These are phyloP conservation scores for Penicillium sp. DNA, from an alignment of 2,329 filamentous ascomycete species.

Conservation along the genomic window DNA sequence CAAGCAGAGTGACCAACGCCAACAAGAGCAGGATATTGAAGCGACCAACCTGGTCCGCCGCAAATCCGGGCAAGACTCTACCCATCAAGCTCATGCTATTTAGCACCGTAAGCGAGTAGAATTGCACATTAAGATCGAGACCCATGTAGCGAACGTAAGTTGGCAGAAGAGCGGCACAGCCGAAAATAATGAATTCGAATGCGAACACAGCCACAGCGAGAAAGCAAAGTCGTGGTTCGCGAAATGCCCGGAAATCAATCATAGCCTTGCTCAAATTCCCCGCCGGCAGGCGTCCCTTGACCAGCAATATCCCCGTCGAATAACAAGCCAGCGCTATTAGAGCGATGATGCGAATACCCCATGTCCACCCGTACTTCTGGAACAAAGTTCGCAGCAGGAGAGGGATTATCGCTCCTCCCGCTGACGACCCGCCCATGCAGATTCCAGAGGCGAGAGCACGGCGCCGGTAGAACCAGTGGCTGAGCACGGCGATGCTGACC, in stretches of 20 bases:
- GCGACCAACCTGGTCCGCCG: conserved; percentile 47
- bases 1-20: conserved; percentile 39
- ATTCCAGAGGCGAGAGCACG: conserved; percentile 42
- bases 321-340: conserved; percentile 41
- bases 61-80: conserved; percentile 47
- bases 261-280: conserved; percentile 28
- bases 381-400: conserved; percentile 36
- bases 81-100: conserved; percentile 49
- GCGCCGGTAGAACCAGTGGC: conserved; percentile 44
- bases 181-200: conserved; percentile 54
- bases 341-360: conserved; percentile 40
- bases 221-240: conserved; percentile 45
- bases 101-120: conserved; percentile 48
- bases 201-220: conserved; percentile 47
- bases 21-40: conserved; percentile 49
- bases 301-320: conserved; percentile 31
- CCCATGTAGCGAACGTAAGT: conserved; percentile 47
- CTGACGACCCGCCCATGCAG: conserved; percentile 43
- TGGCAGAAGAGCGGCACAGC: conserved; percentile 50
- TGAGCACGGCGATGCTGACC: conserved; percentile 39
- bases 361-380: conserved; percentile 37
- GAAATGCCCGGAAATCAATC: conserved; percentile 47
- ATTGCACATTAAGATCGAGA: conserved; percentile 43
- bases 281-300: conserved; percentile 38
- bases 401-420: conserved; percentile 41